Evolutionary conservation across 169 alveolate genomes (phyloP).

Genomic region (Neospora caninum): DNA sequence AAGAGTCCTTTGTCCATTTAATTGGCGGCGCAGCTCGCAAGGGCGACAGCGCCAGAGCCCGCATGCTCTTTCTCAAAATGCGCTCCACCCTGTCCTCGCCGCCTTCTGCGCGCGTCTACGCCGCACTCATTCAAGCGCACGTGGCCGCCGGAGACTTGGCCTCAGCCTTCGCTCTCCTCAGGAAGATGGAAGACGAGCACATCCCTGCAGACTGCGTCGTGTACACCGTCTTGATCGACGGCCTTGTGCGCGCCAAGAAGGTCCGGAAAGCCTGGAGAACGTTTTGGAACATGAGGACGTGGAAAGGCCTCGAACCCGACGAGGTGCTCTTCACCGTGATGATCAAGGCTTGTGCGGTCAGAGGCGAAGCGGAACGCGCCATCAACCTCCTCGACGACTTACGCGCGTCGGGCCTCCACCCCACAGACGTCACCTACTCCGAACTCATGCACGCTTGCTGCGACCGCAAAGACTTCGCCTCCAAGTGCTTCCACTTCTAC

Average conservation of each 20-base stretch:
- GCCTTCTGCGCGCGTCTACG: constrained; percentile 76
- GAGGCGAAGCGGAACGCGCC: constrained; percentile 83
- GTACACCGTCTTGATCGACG: constrained; percentile 82
- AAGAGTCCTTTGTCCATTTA: constrained; percentile 74
- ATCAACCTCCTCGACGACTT: constrained; percentile 80
- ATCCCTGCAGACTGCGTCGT: constrained; percentile 77
- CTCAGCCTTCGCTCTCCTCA: constrained; percentile 78
- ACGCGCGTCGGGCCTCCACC: constrained; percentile 70
- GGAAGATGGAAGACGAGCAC: constrained; percentile 84
- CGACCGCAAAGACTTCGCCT: constrained; percentile 73
- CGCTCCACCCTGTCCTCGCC: constrained; percentile 79
- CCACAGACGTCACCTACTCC: constrained; percentile 81
- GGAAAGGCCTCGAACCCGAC: constrained; percentile 85
- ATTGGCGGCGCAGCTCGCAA: constrained; percentile 34
- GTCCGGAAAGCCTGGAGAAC: constrained; percentile 80
- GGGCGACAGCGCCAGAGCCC: constrained; percentile 73
- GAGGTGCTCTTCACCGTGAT: constrained; percentile 83
- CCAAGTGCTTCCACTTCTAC: constrained; percentile 80
- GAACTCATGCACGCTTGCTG: constrained; percentile 32
- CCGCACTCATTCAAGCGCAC: constrained; percentile 81
- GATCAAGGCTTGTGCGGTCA: constrained; percentile 73
- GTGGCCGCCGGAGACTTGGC: constrained; percentile 73
- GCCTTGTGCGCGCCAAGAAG: constrained; percentile 71
- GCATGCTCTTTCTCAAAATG: constrained; percentile 81
- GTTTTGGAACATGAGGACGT: constrained; percentile 80